Base-by-base conservation (phyloP, 2,329 filamentous ascomycete genomes). In the Chaetomium sp. region DNA sequence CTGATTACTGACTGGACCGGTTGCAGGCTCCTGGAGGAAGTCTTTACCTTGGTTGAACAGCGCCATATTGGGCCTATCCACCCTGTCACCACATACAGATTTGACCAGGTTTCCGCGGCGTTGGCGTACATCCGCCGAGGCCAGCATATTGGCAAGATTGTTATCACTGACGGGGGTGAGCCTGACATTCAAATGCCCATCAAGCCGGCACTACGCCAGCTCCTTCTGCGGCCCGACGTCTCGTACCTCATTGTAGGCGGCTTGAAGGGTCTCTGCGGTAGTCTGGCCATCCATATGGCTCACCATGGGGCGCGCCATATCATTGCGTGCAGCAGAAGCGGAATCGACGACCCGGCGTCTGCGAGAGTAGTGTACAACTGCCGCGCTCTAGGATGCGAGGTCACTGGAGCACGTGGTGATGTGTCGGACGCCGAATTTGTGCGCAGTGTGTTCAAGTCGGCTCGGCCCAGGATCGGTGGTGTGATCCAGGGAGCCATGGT, bases 181-280 rank as follows among this genome's bases (percentile, higher is more conserved):
- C 65, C 23, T 23, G 23, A 73, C 23, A 60, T 69, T 12, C 64
- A 74, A 31, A 38, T 77, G 7, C 70, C 69, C 4, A 67, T 72
- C 33, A 55, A 71, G 4, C 69, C 69, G 2, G 66, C 62, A 0
- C 8, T 65, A 2, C 68, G 58, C 9, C 31, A n/a, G 0, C 63
- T 75, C 7, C 21, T 31, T 3, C 65, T 77, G 13, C 42, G 63
- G 1, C 16, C 63, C 0, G 68, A 76, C 45, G 71, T 55, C 1
- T 70, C 73, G 0, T 80, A 79, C 57, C 69, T 80, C 2, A 72
- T 80, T 10, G 72, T 77, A 0, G 78, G 78, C 16, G 78, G 78
- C 5, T 63, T 78, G 0, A 73, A 73, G 25, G 77, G 78, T 7
- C 62, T 76, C 13, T 78, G 78, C 50, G 74, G 75, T 1, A 74